These are phyloP conservation scores for Trichophyton mentagrophytes DNA, from an alignment of 2,329 filamentous ascomycete species.

Conservation along the genomic window DNA sequence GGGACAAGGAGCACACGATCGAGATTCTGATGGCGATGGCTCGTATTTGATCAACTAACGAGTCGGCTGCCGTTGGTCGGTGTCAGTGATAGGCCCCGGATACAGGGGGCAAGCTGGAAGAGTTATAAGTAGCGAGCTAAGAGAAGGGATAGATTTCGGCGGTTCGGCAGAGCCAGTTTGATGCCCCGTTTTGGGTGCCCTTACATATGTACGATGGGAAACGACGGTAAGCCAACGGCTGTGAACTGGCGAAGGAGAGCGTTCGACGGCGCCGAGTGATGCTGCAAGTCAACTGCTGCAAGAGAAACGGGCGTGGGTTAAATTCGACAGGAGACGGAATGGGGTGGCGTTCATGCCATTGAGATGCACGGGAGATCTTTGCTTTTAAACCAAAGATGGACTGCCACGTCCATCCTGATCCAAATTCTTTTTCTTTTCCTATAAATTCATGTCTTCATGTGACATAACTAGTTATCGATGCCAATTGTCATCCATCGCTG, in stretches of 20 bases:
- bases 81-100: too few relatives aligned
- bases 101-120: neutral
- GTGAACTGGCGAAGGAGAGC: neutral
- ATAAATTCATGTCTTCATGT: neutral
- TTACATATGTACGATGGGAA: neutral
- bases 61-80: too few relatives aligned
- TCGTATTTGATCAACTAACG: neutral
- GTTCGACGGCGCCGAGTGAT: neutral
- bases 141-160: neutral
- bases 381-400: neutral
- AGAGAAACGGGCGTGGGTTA: neutral
- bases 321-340: neutral
- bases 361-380: neutral
- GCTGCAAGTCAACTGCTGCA: neutral
- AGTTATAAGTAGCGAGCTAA: neutral
- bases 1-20: neutral
- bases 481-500: neutral
- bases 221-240: neutral
- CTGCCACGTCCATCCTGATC: constrained; percentile 1
- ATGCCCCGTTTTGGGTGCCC: neutral
- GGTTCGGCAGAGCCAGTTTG: too few relatives aligned
- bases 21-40: neutral
- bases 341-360: neutral
- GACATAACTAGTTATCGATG: neutral
- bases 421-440: neutral